These are phyloP conservation scores for Melampsora medusae DNA, from an alignment of 1,284 basidiomycete genomes.

Conservation along the genomic window DNA sequence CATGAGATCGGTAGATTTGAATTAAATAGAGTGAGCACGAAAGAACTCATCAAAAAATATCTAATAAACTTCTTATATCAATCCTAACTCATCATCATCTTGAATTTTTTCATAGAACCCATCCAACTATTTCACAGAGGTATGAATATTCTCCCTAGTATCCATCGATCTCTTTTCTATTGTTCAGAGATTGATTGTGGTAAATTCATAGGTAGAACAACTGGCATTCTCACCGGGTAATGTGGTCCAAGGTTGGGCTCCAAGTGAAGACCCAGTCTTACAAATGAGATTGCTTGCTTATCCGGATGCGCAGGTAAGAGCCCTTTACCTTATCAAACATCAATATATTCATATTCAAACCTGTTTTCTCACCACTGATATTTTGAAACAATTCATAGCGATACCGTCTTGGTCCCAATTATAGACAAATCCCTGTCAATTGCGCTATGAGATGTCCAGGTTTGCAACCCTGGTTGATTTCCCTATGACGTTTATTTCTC, in stretches of 20 bases:
- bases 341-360: no score
- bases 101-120: constrained; percentile 17
- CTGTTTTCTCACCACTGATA: not conserved
- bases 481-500: not conserved
- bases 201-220: constrained; percentile 14
- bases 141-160: not conserved
- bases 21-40: constrained; percentile 20
- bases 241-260: constrained; percentile 24
- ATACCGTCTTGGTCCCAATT: not conserved
- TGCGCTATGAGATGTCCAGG: not conserved
- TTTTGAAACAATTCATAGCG: not conserved
- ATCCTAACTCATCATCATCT: no score
- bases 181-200: not conserved
- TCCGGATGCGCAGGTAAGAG: constrained; percentile 16
- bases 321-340: no score
- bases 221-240: constrained; percentile 32
- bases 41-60: no score
- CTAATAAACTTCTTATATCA: no score
- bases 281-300: constrained; percentile 34
- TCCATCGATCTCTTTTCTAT: no score
- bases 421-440: not conserved
- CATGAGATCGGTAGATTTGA: constrained; percentile 35
- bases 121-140: constrained; percentile 32
- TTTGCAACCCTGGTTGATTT: not conserved
- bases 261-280: constrained; percentile 30